These are phyloP conservation scores for Saccharomyces hybrid DNA, from an alignment of 1,139 yeast genomes.

Conservation along the genomic window DNA sequence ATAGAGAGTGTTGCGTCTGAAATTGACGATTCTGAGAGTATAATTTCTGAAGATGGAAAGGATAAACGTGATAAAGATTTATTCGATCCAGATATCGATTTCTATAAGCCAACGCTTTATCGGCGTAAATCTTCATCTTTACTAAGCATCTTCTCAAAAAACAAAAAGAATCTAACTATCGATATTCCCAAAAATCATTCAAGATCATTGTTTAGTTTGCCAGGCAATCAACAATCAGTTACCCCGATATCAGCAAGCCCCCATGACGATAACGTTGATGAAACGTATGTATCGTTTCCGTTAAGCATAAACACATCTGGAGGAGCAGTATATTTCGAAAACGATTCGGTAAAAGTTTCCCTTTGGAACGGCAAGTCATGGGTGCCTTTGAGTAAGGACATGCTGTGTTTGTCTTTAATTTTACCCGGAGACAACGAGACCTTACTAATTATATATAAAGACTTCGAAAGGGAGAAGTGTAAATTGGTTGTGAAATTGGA, in stretches of 20 bases:
- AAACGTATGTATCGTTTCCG: constrained; percentile 10
- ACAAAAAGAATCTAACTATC: constrained; percentile 10
- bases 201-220: constrained; percentile 3
- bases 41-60: constrained; percentile 14
- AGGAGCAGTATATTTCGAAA: constrained; percentile 13
- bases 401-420: constrained; percentile 38
- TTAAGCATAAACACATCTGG: constrained; percentile 7
- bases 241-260: constrained; percentile 5
- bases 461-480: constrained; percentile 26
- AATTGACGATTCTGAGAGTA: constrained; percentile 20
- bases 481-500: constrained; percentile 18
- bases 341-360: constrained; percentile 14
- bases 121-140: constrained; percentile 19
- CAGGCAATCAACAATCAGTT: constrained; percentile 5
- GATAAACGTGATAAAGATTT: constrained; percentile 2
- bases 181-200: constrained; percentile 9
- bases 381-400: constrained; percentile 11
- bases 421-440: constrained; percentile 84
- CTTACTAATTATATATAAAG: constrained; percentile 79
- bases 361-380: constrained; percentile 23
- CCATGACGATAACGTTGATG: background rate
- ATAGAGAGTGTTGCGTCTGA: constrained; percentile 6
- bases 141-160: constrained; percentile 20
- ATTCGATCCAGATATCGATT: constrained; percentile 17
- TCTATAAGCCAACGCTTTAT: constrained; percentile 19